Evolutionary conservation across 257 asterid genomes (phyloP).

Genomic region (Echites panduratus): DNA sequence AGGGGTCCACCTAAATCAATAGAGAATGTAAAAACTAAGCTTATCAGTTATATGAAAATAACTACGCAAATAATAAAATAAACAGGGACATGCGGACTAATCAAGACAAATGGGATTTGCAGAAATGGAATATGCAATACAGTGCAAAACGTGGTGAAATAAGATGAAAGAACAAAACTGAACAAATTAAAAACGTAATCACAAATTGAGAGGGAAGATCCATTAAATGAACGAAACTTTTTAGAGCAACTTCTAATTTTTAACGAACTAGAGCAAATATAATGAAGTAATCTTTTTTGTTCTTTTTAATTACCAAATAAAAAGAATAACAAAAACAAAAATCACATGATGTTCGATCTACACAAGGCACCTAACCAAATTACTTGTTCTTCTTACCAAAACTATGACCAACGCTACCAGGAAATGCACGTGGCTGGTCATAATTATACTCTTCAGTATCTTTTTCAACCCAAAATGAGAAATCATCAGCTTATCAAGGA

Average conservation of each 20-base stretch:
- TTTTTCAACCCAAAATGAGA: conserved; percentile 74
- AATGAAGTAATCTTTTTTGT: not conserved
- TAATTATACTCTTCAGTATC: conserved; percentile 42
- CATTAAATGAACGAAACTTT: not conserved
- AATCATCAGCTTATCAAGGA: conserved; percentile 57
- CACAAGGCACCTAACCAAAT: conserved; percentile 3
- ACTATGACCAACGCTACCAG: conserved; percentile 38
- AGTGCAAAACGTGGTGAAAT: not conserved
- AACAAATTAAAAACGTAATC: not conserved
- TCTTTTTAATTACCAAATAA: not conserved
- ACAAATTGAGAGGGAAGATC: not conserved
- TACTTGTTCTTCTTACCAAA: conserved; percentile 39
- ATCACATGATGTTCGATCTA: not conserved
- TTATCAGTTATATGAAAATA: not conserved
- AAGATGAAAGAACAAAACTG: not conserved
- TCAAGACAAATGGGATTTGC: not conserved
- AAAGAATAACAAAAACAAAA: not conserved
- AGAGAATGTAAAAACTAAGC: conserved; percentile 4
- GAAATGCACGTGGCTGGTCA: conserved; percentile 51
- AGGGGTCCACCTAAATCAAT: conserved; percentile 52
- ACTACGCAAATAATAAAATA: not conserved
- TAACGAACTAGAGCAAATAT: not conserved
- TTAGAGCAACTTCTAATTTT: not conserved
- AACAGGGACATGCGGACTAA: not conserved
- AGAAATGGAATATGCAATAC: not conserved